Conservation (phyloP, 148 eudicot genomes). For the Amaranthus palmeri region DNA sequence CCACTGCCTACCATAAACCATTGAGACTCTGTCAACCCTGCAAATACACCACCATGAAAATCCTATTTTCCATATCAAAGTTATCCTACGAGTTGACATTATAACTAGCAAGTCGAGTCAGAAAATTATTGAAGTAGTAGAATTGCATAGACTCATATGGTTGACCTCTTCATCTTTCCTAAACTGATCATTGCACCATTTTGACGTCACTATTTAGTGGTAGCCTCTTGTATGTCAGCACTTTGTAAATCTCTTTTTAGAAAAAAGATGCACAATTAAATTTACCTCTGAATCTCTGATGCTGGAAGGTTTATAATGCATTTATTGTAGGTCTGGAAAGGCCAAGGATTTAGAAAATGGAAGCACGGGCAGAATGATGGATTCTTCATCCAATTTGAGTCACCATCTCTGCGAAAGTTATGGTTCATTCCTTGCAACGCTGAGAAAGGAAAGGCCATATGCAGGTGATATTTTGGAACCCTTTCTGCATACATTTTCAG, state of each 20-base stretch:
- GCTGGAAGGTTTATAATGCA: constrained; percentile 8
- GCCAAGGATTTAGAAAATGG: constrained; percentile 98
- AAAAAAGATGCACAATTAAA: background rate
- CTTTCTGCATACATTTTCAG: constrained; percentile 21
- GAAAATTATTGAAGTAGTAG: too few relatives aligned
- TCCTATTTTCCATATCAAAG: too few relatives aligned
- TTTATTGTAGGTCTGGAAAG: constrained; percentile 80
- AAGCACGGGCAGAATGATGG: constrained; percentile 92
- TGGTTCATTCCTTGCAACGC: constrained; percentile 80
- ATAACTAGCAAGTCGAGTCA: too few relatives aligned
- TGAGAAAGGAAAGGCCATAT: constrained; percentile 77
- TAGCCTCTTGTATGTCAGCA: too few relatives aligned
- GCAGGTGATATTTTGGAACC: constrained; percentile 50
- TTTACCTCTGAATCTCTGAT: background rate
- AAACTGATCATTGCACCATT: too few relatives aligned
- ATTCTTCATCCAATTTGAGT: constrained; percentile 88
- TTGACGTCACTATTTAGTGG: too few relatives aligned
- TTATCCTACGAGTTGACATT: too few relatives aligned
- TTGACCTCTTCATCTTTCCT: background rate
- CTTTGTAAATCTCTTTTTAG: too few relatives aligned
- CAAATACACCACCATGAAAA: too few relatives aligned
- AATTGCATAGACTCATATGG: background rate
- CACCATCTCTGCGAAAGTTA: constrained; percentile 53
- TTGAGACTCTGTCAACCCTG: too few relatives aligned
- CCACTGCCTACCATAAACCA: too few relatives aligned